phyloP scores from a whole-genome alignment of 1,139 yeast species.

The Nakaseomyces uthaithaninus region DNA sequence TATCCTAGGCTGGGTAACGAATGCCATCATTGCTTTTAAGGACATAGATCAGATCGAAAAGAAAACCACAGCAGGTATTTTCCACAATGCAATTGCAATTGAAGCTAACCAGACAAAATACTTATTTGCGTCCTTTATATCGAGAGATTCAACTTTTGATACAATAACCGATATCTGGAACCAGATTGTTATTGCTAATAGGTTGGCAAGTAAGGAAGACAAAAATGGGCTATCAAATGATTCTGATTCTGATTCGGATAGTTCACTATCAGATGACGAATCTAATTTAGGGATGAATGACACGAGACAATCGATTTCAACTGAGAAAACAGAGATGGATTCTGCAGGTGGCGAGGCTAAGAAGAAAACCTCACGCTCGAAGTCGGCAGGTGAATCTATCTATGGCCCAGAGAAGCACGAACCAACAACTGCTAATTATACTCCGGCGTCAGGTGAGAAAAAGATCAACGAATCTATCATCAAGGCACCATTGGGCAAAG shows the following conservation, averaged over 20 bases:
- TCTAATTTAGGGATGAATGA: slow-evolving; percentile 2
- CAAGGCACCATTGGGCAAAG: slow-evolving; percentile 73
- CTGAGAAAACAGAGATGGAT: slow-evolving; percentile 23
- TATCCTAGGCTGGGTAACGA: slow-evolving; percentile 67
- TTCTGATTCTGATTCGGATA: slow-evolving; percentile 11
- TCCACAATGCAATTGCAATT: slow-evolving; percentile 67
- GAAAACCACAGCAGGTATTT: slow-evolving; percentile 61
- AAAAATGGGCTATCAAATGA: slow-evolving; percentile 9
- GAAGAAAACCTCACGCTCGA: slow-evolving; percentile 10
- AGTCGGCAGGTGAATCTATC: slow-evolving; percentile 8
- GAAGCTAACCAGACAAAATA: slow-evolving; percentile 64
- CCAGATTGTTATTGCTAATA: slow-evolving; percentile 30
- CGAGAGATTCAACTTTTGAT: slow-evolving; percentile 59
- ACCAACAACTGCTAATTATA: slow-evolving; percentile 46
- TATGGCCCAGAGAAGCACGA: slow-evolving; percentile 41
- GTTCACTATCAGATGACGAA: slow-evolving; percentile 5
- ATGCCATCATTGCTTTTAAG: slow-evolving; percentile 52
- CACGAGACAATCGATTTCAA: background rate
- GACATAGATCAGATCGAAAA: slow-evolving; percentile 68
- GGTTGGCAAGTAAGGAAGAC: slow-evolving; percentile 11
- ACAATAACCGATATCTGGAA: slow-evolving; percentile 57
- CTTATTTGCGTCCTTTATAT: slow-evolving; percentile 62
- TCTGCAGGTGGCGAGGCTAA: slow-evolving; percentile 14
- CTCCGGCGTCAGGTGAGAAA: slow-evolving; percentile 51
- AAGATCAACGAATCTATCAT: slow-evolving; percentile 54